Evolutionary conservation across 129 eudicot species (phyloP).

Genomic region (Cynara cardunculus): DNA sequence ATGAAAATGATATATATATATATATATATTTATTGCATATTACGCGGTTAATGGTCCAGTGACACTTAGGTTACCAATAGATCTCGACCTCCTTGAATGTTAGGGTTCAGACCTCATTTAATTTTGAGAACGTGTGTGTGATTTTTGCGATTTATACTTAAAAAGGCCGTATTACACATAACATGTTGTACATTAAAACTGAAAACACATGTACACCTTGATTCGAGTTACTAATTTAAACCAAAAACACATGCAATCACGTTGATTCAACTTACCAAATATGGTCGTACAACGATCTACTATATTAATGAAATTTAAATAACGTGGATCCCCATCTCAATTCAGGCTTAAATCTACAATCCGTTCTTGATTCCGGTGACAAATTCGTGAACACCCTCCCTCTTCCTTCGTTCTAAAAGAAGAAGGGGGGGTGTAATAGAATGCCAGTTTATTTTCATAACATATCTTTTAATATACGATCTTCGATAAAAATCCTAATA

Average conservation of each 20-base stretch:
- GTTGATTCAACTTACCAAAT: neutral
- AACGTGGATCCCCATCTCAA: neutral
- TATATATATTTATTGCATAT: neutral
- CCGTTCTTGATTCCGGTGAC: neutral
- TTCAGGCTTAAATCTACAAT: no score
- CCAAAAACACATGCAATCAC: neutral
- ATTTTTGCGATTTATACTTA: neutral
- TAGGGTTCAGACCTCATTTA: neutral
- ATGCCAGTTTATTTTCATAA: neutral
- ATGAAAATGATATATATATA: neutral
- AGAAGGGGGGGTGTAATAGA: neutral
- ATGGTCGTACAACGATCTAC: neutral
- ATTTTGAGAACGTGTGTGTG: neutral
- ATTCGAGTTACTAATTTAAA: neutral
- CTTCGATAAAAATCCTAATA: neutral
- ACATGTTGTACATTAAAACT: neutral
- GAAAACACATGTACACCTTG: neutral
- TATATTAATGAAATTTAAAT: neutral
- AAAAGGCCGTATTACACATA: neutral
- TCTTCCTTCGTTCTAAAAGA: neutral
- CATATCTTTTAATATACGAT: no score
- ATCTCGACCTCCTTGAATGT: neutral
- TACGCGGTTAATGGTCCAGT: neutral
- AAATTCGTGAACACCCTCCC: neutral
- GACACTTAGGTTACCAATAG: neutral